Evolutionary conservation across 1,139 yeast species (phyloP).

Genomic region (Eremothecium sinecaudum): DNA sequence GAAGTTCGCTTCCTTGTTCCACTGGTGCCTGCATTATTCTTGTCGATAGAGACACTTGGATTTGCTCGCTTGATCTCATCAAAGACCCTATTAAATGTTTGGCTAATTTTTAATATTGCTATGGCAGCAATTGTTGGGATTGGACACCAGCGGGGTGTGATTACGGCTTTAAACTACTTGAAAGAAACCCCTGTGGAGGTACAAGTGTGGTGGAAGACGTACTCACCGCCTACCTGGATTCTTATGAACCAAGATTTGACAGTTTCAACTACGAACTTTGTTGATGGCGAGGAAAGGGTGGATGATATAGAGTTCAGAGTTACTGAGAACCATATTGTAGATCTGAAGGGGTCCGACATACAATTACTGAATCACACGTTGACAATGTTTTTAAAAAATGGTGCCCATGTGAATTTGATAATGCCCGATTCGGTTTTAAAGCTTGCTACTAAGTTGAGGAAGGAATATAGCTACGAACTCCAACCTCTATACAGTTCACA

Average conservation of each 20-base stretch:
- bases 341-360: conserved; percentile 33
- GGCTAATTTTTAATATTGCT: conserved; percentile 58
- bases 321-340: conserved; percentile 28
- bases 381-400: conserved; percentile 13
- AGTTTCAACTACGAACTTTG: conserved; percentile 25
- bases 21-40: conserved; percentile 65
- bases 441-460: conserved; percentile 15
- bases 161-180: conserved; percentile 48
- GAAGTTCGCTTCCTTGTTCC: conserved; percentile 82
- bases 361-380: conserved; percentile 23
- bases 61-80: conserved; percentile 26
- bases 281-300: conserved; percentile 14
- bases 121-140: conserved; percentile 66
- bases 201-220: conserved; percentile 88
- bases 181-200: conserved; percentile 25
- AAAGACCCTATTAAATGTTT: conserved; percentile 33
- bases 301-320: conserved; percentile 14
- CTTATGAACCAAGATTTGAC: conserved; percentile 37
- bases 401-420: conserved; percentile 32
- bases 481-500: conserved; percentile 37
- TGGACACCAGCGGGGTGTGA: conserved; percentile 83
- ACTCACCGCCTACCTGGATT: conserved; percentile 87
- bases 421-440: conserved; percentile 42
- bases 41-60: conserved; percentile 56
- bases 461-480: conserved; percentile 13